phyloP scores from a whole-genome alignment of 169 alveolate species.

The Theileria equi region DNA sequence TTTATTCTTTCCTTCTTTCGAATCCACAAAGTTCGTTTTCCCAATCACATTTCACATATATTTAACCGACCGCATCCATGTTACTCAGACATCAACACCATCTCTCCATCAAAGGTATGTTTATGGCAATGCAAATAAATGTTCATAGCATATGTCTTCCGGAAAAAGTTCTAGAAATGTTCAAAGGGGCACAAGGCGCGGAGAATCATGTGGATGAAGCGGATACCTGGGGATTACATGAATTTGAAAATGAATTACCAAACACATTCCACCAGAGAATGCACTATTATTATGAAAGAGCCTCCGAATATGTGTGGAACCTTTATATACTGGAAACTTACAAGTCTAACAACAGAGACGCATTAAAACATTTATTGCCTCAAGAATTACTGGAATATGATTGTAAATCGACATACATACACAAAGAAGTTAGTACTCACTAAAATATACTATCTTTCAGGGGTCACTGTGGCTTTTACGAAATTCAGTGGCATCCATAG shows the following conservation, averaged over 20 bases:
- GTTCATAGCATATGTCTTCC: not conserved
- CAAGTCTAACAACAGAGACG: constrained; percentile 13
- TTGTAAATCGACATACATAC: constrained; percentile 6
- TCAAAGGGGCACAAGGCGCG: constrained; percentile 5
- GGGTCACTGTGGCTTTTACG: not conserved
- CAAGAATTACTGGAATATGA: not conserved
- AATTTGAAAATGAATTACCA: not conserved
- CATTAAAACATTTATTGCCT: constrained; percentile 3
- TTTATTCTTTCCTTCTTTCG: constrained; percentile 32
- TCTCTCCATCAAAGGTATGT: not conserved
- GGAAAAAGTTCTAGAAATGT: constrained; percentile 16
- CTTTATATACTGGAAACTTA: constrained; percentile 18
- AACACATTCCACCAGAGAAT: constrained; percentile 1
- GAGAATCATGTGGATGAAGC: not conserved
- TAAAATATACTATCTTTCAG: not conserved
- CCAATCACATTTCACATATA: constrained; percentile 18
- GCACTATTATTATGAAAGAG: constrained; percentile 3
- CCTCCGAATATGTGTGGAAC: constrained; percentile 29
- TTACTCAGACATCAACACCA: not conserved
- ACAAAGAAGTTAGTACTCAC: constrained; percentile 5
- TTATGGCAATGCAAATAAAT: not conserved
- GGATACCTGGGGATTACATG: constrained; percentile 1
- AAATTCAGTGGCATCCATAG: constrained; percentile 18
- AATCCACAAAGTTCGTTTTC: constrained; percentile 10
- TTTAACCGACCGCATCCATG: not conserved